phyloP scores from a whole-genome alignment of 2,329 filamentous ascomycete species.

The Botrytis aclada region DNA sequence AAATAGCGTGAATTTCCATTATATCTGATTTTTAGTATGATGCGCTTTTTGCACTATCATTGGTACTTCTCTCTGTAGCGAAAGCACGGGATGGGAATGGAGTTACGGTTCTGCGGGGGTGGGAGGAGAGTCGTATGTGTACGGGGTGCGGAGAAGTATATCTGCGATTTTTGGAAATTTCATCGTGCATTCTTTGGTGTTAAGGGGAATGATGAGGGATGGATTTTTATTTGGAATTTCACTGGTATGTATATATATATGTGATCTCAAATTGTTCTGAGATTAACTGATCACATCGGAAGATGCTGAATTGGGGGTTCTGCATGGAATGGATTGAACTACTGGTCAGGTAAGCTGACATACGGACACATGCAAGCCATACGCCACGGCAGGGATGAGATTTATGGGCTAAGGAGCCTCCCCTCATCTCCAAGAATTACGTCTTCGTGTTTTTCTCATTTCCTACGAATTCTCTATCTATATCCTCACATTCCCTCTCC shows the following conservation, averaged over 20 bases:
- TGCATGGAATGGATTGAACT: neutral
- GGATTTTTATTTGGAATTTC: neutral
- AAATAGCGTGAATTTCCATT: too few species aligned
- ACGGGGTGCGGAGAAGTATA: neutral
- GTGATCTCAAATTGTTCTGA: neutral
- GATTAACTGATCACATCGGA: neutral
- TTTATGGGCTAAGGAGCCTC: rapidly evolving
- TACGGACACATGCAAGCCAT: neutral
- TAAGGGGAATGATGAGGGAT: neutral
- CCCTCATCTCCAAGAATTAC: neutral
- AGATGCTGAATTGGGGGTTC: neutral
- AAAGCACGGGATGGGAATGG: neutral
- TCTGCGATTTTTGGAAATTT: neutral
- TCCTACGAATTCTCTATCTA: neutral
- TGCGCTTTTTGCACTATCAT: neutral
- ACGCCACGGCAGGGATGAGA: neutral
- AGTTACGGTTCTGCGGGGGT: too few species aligned
- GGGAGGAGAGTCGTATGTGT: too few species aligned
- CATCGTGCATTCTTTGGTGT: neutral
- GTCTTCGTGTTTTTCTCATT: neutral
- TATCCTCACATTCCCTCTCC: neutral
- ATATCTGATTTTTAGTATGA: neutral
- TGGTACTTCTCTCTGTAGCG: neutral
- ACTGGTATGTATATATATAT: neutral
- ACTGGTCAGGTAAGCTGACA: neutral